These are phyloP conservation scores for Plasmodiophora brassicae DNA, from an alignment of 208 protist species.

Conservation along the genomic window DNA sequence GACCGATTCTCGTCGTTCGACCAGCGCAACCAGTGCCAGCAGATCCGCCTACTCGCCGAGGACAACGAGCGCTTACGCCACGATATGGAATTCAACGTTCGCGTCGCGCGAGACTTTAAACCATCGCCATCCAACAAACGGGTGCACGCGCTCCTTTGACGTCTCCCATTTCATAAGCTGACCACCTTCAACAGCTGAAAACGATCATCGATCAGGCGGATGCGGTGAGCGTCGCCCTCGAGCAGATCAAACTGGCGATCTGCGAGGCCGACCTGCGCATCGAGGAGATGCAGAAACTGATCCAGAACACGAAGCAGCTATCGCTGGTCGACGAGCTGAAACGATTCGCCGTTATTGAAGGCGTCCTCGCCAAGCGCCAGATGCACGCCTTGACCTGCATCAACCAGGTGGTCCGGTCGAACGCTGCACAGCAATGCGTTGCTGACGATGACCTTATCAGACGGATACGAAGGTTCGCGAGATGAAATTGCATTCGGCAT, in stretches of 20 bases:
- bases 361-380: not conserved
- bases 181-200: too few relatives aligned
- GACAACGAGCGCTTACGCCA: too few relatives aligned
- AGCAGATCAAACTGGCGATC: not conserved
- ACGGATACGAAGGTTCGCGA: not conserved
- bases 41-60: too few relatives aligned
- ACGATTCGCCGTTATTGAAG: not conserved
- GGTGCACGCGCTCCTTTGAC: too few relatives aligned
- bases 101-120: too few relatives aligned
- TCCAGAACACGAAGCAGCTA: not conserved
- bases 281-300: not conserved
- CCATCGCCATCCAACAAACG: too few relatives aligned
- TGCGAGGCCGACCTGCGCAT: not conserved
- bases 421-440: not conserved
- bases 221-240: not conserved
- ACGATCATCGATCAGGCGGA: not conserved
- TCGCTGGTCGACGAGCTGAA: not conserved
- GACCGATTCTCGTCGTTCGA: too few relatives aligned
- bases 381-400: not conserved
- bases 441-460: not conserved
- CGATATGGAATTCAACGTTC: too few relatives aligned
- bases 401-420: not conserved
- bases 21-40: too few relatives aligned
- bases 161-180: too few relatives aligned
- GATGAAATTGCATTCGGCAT: not conserved